Conservation (phyloP, 1,284 basidiomycete genomes). For the Cryptococcus deneoformans region DNA sequence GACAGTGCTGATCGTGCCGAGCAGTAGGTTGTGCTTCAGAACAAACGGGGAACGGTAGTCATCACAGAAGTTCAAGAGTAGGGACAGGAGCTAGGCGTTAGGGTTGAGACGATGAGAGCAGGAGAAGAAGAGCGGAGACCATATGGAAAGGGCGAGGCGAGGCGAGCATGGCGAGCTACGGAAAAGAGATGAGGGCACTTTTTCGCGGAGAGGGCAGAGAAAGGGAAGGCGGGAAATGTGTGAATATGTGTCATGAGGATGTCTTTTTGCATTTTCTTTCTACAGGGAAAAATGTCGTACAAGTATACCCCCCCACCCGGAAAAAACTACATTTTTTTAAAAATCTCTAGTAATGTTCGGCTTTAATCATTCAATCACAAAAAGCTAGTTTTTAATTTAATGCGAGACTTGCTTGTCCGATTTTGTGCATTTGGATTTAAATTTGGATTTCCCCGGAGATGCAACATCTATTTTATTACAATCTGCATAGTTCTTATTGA, state of each 20-base stretch:
- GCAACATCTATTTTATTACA: too few species aligned
- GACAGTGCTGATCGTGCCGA: conserved; percentile 15
- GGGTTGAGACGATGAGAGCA: not conserved
- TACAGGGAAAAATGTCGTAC: too few species aligned
- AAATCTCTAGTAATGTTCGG: too few species aligned
- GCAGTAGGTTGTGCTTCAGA: conserved; percentile 35
- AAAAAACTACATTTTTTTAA: too few species aligned
- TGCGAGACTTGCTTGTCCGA: too few species aligned
- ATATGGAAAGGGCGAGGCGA: not conserved
- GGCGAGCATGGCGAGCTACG: not conserved
- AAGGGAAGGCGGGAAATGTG: not conserved
- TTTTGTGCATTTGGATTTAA: too few species aligned
- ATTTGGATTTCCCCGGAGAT: too few species aligned
- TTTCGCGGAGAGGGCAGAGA: not conserved
- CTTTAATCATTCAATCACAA: too few species aligned
- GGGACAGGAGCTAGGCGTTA: not conserved
- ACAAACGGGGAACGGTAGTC: conserved; percentile 25
- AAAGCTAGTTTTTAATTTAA: too few species aligned
- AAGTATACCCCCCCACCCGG: too few species aligned
- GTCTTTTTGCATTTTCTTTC: too few species aligned
- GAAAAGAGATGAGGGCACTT: not conserved
- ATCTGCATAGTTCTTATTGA: too few species aligned
- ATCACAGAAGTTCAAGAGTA: conserved; percentile 24
- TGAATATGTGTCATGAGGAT: not conserved
- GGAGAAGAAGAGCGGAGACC: not conserved